These are phyloP conservation scores for Golubevia pallescens DNA, from an alignment of 1,284 basidiomycete genomes.

Conservation along the genomic window DNA sequence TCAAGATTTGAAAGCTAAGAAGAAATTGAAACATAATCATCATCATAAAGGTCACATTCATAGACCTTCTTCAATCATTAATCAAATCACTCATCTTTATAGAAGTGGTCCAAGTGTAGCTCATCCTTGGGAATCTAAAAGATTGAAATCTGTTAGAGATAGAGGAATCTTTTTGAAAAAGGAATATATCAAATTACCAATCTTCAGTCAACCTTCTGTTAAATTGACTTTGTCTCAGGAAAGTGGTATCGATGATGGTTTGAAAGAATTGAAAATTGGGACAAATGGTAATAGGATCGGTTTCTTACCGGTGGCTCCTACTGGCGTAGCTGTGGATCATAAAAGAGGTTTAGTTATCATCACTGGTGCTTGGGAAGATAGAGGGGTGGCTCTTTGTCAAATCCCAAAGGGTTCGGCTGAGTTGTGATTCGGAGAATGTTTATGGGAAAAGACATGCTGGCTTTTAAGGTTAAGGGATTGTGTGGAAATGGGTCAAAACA, in stretches of 20 bases:
- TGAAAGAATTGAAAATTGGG: slow-evolving; percentile 18
- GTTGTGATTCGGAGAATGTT: neutral
- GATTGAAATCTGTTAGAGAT: slow-evolving; percentile 21
- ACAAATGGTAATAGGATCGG: slow-evolving; percentile 17
- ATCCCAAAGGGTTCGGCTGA: slow-evolving; percentile 30
- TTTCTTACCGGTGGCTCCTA: slow-evolving; percentile 33
- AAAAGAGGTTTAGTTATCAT: slow-evolving; percentile 23
- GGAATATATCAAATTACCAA: slow-evolving; percentile 8
- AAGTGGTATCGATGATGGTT: slow-evolving; percentile 22
- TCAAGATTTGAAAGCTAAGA: neutral
- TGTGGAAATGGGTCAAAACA: too few species aligned
- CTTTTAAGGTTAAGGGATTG: too few species aligned
- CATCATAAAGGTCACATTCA: neutral
- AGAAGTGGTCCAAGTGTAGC: slow-evolving; percentile 17
- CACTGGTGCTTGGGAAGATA: slow-evolving; percentile 37
- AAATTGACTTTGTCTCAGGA: slow-evolving; percentile 23
- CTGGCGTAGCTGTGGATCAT: slow-evolving; percentile 32
- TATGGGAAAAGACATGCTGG: too few species aligned
- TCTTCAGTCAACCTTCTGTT: slow-evolving; percentile 6
- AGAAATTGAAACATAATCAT: neutral
- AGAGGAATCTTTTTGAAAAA: slow-evolving; percentile 15
- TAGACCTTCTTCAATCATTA: slow-evolving; percentile 4
- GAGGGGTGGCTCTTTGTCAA: slow-evolving; percentile 28
- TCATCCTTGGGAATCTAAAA: slow-evolving; percentile 31
- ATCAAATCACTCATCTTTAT: slow-evolving; percentile 13